Base-by-base conservation (phyloP, 345 rosid species). In the Moricandia arvensis region DNA sequence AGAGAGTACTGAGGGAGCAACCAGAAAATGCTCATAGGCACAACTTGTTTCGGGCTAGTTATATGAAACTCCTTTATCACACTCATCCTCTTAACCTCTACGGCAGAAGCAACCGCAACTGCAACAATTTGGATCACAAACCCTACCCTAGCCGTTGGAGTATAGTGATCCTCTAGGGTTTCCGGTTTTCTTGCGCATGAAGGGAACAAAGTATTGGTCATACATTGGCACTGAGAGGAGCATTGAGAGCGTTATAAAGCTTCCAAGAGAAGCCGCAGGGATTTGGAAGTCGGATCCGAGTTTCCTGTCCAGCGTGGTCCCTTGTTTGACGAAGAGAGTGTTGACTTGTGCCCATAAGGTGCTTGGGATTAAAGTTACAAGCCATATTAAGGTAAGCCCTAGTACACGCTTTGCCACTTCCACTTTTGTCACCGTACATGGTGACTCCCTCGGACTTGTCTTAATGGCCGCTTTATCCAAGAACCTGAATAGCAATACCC, bases 281-380 rank as follows among this genome's bases (percentile, higher is more conserved):
- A 93, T 86, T 47, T 87, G 86, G 79, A 93, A 89, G 65, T 33
- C 45, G 0, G 87, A 68, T 37, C 91, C 92, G 4, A 93, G 43
- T 35, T 45, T 71, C 4, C 98, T 80, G 82, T 93, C 85, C 68
- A 93, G 63, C 45, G 96, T 91, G 30, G 93, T 91, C 57, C 98
- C 98, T 76, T 93, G 98, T 77, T 93, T 93, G 79, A 93, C 92
- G 70, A 89, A 93, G 8, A 93, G 75, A 16, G 98, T 93, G 80
- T 93, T 93, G 80, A 93, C 86, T 81, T 91, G 98, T 66, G 98
- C 97, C 93, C 96, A 88, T 67, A 91, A 76, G 41, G 87, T 91
- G 81, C 91, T 88, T 29, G 98, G 98, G 35, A 91, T 83, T 59
- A 93, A 77, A 35, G 96, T 91, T 61, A 86, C 96, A 0, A 88